Evolutionary conservation across 495 filamentous ascomycete genomes (phyloP), one percentile per base, ranked within the genome.

Genomic region (Glonium stellatum): DNA sequence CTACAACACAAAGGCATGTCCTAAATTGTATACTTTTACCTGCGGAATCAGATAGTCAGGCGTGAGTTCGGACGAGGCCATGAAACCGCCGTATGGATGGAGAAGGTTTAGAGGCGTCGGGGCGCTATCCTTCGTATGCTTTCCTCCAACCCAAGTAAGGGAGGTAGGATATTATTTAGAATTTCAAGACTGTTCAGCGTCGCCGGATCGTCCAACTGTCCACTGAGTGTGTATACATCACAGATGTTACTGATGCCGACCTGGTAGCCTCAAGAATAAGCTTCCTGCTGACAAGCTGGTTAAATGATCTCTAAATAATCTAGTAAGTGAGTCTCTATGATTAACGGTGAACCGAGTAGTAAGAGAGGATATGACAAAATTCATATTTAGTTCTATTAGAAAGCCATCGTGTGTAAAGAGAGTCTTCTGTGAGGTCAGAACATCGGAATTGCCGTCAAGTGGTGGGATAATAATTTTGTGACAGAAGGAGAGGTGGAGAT

Each of bases 161-260:
- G 25, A 10, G 34, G 53, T 1, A 37, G 22, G 53, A 55, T 25
- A n/a, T 13, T 1, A 4, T 31, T 22, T 3, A 55, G 53, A 8
- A 37, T 18, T 4, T 44, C 18, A 5, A 55, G 53, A 18, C 53
- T 31, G 12, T 55, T 31, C 25, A 19, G 9, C 4, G 53, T 55
- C 4, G 34, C 15, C 5, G 23, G 18, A 5, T 34, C 15, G 34
- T 5, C 9, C 0, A 39, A 15, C 9, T 31, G 53, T 12, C 53
- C 53, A 18, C 53, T 31, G 15, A 55, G 53, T 2, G 53, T 55
- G 53, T 12, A 36, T 31, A 55, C 23, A 12, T 37, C 53, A 18
- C 53, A 55, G 53, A 44, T 44, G 12, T 55, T 37, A 9, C 10
- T 8, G 0, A 55, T 55, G 53, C 25, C 8, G 6, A 51, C 48